Base-by-base conservation (phyloP, 306 rosid genomes). In the Vicia villosa region DNA sequence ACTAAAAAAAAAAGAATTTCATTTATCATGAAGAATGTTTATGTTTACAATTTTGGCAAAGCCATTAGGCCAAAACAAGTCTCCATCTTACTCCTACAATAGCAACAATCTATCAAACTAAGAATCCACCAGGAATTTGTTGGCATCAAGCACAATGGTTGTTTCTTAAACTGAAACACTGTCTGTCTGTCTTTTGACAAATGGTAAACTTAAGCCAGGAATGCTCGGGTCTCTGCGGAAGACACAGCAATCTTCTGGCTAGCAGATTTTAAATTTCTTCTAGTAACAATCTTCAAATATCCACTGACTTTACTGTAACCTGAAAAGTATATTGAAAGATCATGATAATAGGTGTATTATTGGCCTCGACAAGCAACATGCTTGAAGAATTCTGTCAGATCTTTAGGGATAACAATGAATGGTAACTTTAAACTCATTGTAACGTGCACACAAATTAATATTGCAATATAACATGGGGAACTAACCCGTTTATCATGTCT, bases 401-500 rank as follows among this genome's bases (percentile, higher is more conserved):
- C 20, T 41, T 43, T 50, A 62, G n/a, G 21, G 63, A 37, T 17
- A 34, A 67, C 37, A n/a, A 67, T 20, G n/a, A 22, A 47, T n/a
- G 41, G 8, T 26, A 67, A 72, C 30, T 10, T 21, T 36, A 19
- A 2, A 43, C 50, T 19, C 21, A 17, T 22, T 34, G 52, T 46
- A 75, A 54, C 4, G 40, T 30, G 43, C 67, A 62, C 11, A 22
- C 24, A 7, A 24, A 11, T 11, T 19, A 38, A 17, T 20, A 21
- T 38, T 38, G 55, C 58, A 52, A 69, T 72, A 63, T 72, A 50
- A 17, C 10, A 10, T 2, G 56, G 6, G 62, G 41, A 17, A 71
- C 82, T 73, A 72, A 90, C 98, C 88, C 61, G 60, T 68, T 52
- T 61, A 77, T 74, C 83, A 32, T 8, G 74, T 77, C 36, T 88